Evolutionary conservation across 2,329 filamentous ascomycete species (phyloP), one percentile per base, ranked within the genome.

Genomic region (Talaromyces sp.): DNA sequence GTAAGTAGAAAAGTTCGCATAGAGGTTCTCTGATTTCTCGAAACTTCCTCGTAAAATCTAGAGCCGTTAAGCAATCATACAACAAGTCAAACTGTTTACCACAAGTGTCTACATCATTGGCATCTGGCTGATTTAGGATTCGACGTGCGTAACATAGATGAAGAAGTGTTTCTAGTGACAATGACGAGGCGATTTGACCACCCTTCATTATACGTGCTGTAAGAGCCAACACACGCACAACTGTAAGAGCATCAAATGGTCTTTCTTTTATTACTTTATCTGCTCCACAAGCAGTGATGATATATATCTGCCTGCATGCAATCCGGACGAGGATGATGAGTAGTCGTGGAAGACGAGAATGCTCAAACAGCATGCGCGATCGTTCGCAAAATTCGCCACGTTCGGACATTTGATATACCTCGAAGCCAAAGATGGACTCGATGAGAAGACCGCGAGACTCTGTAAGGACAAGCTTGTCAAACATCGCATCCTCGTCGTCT

Each of bases 311-410:
- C 7, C 58, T 46, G 14, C 49, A 38, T 24, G 54, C 58, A 21
- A 60, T 60, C 6, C 54, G 43, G 26, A 56, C 54, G 19, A 60
- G 53, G 13, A 60, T 52, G 1, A 35, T 31, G 9, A 60, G 58
- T 7, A 60, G 35, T 5, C 58, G 54, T 5, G 58, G 58, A 57
- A 60, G 58, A 32, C 58, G 58, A 53, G 58, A 60, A 53, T 24
- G 1, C 7, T 58, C 46, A 4, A 59, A 59, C 2, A 55, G 52
- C 21, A 31, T 29, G 24, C 58, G 53, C 9, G 58, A 59, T 41
- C 11, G 5, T 56, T 59, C 53, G 27, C 6, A 56, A 14, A 17
- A 19, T n/a, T 26, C 24, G 49, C 5, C 6, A 55, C 14, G 7
- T 32, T 32, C 9, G 13, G 41, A 38, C 58, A 56, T 60, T 49